Evolutionary conservation across 352 stramenopile species (phyloP).

Genomic region (Nothophytophthora sp.): DNA sequence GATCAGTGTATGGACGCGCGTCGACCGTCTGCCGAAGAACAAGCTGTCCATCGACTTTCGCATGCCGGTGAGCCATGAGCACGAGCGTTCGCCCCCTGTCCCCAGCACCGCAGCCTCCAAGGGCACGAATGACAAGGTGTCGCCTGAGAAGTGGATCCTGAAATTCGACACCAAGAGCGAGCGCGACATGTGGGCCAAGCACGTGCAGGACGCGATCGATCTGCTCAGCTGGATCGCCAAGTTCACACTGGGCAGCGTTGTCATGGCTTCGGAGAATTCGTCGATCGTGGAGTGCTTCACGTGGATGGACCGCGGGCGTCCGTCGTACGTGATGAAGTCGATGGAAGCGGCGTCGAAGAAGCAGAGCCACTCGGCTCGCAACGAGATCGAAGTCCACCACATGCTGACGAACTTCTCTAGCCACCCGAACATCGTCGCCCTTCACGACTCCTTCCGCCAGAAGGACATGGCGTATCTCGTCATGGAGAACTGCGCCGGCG

Average conservation of each 20-base stretch:
- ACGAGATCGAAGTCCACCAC: conserved; percentile 68
- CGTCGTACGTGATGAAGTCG: conserved; percentile 70
- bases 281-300: conserved; percentile 65
- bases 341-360: conserved; percentile 56
- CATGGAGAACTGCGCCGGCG: conserved; percentile 61
- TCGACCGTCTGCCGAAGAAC: conserved; percentile 70
- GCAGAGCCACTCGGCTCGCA: conserved; percentile 43
- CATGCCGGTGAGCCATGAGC: conserved; percentile 26
- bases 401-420: conserved; percentile 70
- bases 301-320: conserved; percentile 54
- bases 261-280: conserved; percentile 57
- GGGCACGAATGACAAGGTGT: conserved; percentile 29
- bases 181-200: conserved; percentile 59
- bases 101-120: conserved; percentile 10
- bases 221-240: conserved; percentile 71
- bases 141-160: conserved; percentile 59
- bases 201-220: conserved; percentile 66
- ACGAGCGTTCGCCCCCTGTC: conserved; percentile 11
- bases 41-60: conserved; percentile 71
- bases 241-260: conserved; percentile 58
- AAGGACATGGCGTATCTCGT: conserved; percentile 67
- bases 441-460: conserved; percentile 67
- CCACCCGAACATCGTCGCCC: conserved; percentile 64
- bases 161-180: conserved; percentile 78
- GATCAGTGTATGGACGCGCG: conserved; percentile 53